phyloP scores from a whole-genome alignment of 768 basidiomycete species.

The Boletus eberwhitei region DNA sequence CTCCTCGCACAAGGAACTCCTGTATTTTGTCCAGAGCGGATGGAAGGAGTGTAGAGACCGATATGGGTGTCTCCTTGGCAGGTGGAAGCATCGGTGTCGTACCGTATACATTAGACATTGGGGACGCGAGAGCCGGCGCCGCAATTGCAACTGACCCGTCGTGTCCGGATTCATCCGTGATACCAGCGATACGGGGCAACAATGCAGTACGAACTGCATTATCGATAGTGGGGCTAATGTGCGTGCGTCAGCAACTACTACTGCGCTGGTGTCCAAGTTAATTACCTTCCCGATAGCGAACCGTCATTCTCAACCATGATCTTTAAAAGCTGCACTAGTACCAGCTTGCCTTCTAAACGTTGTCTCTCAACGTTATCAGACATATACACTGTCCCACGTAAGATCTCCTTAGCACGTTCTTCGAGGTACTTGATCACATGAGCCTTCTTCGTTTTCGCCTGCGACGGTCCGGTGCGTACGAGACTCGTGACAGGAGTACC shows the following conservation, averaged over 20 bases:
- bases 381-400: slow-evolving; percentile 72
- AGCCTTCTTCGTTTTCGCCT: slow-evolving; percentile 81
- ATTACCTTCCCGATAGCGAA: slow-evolving; percentile 76
- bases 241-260: slow-evolving; percentile 16
- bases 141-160: slow-evolving; percentile 16
- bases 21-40: slow-evolving; percentile 76
- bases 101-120: slow-evolving; percentile 20
- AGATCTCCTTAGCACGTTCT: slow-evolving; percentile 71
- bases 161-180: slow-evolving; percentile 19
- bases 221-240: slow-evolving; percentile 59
- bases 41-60: slow-evolving; percentile 55
- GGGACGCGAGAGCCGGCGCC: slow-evolving; percentile 32
- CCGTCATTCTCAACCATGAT: slow-evolving; percentile 90
- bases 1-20: slow-evolving; percentile 74
- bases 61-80: slow-evolving; percentile 50
- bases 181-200: slow-evolving; percentile 50
- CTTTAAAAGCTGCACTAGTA: slow-evolving; percentile 69
- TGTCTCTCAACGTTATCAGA: slow-evolving; percentile 49
- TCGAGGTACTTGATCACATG: slow-evolving; percentile 75
- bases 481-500: slow-evolving; percentile 61
- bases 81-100: slow-evolving; percentile 16
- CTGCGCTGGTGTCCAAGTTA: background rate
- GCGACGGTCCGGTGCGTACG: slow-evolving; percentile 58
- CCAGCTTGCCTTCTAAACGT: slow-evolving; percentile 71
- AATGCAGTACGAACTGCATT: slow-evolving; percentile 70